A percentile compares a stretch with the other conserved stretches of the same genome.
phyloP scores from a whole-genome alignment of 2,329 filamentous ascomycete species.

The Ceratocystis smalleyi region DNA sequence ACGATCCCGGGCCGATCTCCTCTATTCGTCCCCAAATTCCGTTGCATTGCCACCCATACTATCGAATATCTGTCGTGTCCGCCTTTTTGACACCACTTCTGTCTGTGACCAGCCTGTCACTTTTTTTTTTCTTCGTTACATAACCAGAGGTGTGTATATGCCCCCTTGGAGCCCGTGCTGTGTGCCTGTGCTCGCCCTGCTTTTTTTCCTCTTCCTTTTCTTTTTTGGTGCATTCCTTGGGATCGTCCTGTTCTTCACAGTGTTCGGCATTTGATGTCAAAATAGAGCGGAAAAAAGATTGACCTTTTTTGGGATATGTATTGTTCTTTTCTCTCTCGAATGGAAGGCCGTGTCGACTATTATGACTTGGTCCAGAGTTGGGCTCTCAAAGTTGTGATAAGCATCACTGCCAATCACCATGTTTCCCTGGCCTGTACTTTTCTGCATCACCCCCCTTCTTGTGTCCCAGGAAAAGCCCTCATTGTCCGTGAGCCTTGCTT shows the following conservation, averaged over 20 bases:
- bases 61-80: constrained; percentile 2
- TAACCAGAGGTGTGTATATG: constrained; percentile 10
- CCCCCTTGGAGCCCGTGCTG: neutral
- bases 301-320: neutral
- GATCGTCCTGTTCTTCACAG: neutral
- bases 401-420: neutral
- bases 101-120: constrained; percentile 15
- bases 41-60: neutral
- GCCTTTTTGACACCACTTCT: constrained; percentile 7
- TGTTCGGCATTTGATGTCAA: neutral
- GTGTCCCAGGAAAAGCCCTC: neutral
- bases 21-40: neutral
- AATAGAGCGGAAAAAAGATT: neutral
- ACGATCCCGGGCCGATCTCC: neutral
- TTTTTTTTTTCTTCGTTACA: constrained; percentile 3
- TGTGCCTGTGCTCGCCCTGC: constrained; percentile 4
- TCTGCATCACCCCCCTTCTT: too few species aligned
- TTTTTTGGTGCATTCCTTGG: constrained; percentile 1
- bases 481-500: neutral
- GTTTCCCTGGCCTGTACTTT: neutral
- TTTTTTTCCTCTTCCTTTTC: neutral
- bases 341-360: too few species aligned
- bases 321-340: neutral
- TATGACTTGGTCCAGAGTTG: too few species aligned
- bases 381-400: neutral